phyloP scores from a whole-genome alignment of 163 green algal species.

The Prototheca wickerhamii region DNA sequence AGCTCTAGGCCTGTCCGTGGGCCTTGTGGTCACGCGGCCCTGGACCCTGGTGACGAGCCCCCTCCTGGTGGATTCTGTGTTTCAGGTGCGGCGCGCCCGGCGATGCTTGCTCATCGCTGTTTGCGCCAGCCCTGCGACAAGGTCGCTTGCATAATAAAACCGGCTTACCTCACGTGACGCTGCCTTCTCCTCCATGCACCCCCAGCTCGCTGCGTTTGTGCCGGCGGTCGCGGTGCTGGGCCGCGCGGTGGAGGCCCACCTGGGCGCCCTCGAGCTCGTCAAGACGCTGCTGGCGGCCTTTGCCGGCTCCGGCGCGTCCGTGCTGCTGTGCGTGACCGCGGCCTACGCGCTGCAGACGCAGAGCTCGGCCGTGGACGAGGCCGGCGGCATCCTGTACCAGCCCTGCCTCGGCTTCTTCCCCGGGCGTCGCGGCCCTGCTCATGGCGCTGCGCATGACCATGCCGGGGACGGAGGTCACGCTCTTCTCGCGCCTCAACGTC shows the following conservation, averaged over 20 bases:
- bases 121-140: too few relatives aligned
- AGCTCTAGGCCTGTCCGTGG: conserved; percentile 50
- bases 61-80: conserved; percentile 26
- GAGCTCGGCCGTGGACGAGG: not conserved
- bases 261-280: not conserved
- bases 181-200: not conserved
- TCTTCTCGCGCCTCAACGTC: conserved; percentile 52
- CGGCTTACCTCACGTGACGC: conserved; percentile 34
- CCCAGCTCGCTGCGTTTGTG: not conserved
- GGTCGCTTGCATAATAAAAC: too few relatives aligned
- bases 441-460: conserved; percentile 80
- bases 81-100: not conserved
- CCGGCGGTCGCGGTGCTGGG: not conserved
- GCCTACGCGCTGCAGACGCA: not conserved
- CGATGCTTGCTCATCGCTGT: too few relatives aligned
- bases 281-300: not conserved
- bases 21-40: conserved; percentile 54
- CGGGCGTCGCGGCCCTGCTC: conserved; percentile 55
- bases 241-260: conserved; percentile 3
- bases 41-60: conserved; percentile 65
- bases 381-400: conserved; percentile 1
- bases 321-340: not conserved
- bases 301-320: conserved; percentile 1
- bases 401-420: conserved; percentile 53
- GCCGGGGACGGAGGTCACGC: conserved; percentile 60